Evolutionary conservation across 208 protist genomes (phyloP).

Genomic region (Herpetomonas samuelpessoai): DNA sequence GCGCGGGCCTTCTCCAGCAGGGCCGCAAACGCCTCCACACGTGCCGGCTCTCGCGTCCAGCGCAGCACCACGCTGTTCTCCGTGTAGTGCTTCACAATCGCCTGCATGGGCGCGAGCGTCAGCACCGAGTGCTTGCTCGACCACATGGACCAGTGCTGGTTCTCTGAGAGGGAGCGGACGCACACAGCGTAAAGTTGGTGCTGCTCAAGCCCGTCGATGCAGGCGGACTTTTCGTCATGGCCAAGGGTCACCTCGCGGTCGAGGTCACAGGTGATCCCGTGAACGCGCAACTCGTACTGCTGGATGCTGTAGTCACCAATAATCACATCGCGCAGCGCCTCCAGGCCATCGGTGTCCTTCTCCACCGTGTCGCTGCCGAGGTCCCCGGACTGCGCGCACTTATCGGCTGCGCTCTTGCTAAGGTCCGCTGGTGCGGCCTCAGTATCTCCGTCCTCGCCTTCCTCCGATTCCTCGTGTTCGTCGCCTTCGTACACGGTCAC

Average conservation of each 20-base stretch:
- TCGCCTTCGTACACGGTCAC: background rate
- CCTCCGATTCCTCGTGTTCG: background rate
- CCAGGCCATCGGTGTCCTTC: constrained; percentile 11
- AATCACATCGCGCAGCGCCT: constrained; percentile 39
- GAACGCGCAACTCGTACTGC: constrained; percentile 70
- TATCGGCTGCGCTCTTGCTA: no score
- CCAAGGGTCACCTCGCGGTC: constrained; percentile 43
- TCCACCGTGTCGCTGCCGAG: constrained; percentile 5
- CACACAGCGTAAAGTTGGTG: constrained; percentile 83
- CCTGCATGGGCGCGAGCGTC: constrained; percentile 67
- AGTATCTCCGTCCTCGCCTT: no score
- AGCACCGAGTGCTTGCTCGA: constrained; percentile 79
- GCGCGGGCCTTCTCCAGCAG: constrained; percentile 42
- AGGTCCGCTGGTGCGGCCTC: no score
- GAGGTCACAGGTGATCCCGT: constrained; percentile 62
- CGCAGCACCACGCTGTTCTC: constrained; percentile 63
- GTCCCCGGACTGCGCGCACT: background rate
- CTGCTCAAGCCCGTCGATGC: constrained; percentile 59
- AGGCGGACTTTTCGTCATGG: constrained; percentile 41
- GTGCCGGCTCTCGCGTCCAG: constrained; percentile 55
- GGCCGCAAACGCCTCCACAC: constrained; percentile 41
- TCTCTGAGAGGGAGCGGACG: constrained; percentile 75
- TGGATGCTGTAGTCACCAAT: constrained; percentile 74
- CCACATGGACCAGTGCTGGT: constrained; percentile 80
- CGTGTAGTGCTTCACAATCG: constrained; percentile 56